These are phyloP conservation scores for Cicer arietinum DNA, from an alignment of 306 rosid genomes.

Conservation along the genomic window DNA sequence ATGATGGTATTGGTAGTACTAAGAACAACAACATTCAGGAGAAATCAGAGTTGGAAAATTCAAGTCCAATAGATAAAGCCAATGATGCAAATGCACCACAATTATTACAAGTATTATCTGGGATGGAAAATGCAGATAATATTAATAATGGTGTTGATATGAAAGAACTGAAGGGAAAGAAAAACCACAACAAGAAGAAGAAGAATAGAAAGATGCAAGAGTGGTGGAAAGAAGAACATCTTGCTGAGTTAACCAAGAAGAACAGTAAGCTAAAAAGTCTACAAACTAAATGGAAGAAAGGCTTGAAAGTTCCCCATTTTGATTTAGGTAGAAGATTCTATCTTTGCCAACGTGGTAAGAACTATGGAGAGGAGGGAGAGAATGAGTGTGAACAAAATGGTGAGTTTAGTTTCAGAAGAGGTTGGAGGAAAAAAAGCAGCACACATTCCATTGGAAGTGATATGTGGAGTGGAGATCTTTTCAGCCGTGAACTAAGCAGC, in stretches of 20 bases:
- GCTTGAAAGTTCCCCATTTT: slow-evolving; percentile 78
- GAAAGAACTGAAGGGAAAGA: slow-evolving; percentile 61
- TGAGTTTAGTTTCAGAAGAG: slow-evolving; percentile 92
- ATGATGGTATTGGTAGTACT: slow-evolving; percentile 61
- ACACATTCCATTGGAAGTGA: slow-evolving; percentile 70
- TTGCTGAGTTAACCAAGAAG: slow-evolving; percentile 84
- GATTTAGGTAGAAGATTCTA: slow-evolving; percentile 70
- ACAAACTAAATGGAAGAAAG: slow-evolving; percentile 67
- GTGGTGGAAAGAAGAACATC: slow-evolving; percentile 98
- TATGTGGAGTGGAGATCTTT: slow-evolving; percentile 88
- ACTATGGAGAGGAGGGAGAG: slow-evolving; percentile 50
- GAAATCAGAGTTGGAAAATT: slow-evolving; percentile 51
- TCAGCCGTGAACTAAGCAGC: slow-evolving; percentile 96
- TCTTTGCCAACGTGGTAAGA: slow-evolving; percentile 55
- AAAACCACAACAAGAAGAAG: slow-evolving; percentile 60
- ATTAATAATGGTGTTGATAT: slow-evolving; percentile 46
- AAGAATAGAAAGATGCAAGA: slow-evolving; percentile 89
- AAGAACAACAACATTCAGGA: slow-evolving; percentile 63
- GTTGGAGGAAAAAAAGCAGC: slow-evolving; percentile 77
- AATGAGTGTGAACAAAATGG: slow-evolving; percentile 64
- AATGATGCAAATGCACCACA: slow-evolving; percentile 56
- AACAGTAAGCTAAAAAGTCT: slow-evolving; percentile 57
- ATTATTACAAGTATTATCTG: slow-evolving; percentile 48
- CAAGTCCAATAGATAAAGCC: slow-evolving; percentile 58
- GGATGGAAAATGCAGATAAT: slow-evolving; percentile 37